Evolutionary conservation across 129 eudicot species (phyloP), one percentile per base, ranked within the genome.

Genomic region (Centrapalus pauciflorus): DNA sequence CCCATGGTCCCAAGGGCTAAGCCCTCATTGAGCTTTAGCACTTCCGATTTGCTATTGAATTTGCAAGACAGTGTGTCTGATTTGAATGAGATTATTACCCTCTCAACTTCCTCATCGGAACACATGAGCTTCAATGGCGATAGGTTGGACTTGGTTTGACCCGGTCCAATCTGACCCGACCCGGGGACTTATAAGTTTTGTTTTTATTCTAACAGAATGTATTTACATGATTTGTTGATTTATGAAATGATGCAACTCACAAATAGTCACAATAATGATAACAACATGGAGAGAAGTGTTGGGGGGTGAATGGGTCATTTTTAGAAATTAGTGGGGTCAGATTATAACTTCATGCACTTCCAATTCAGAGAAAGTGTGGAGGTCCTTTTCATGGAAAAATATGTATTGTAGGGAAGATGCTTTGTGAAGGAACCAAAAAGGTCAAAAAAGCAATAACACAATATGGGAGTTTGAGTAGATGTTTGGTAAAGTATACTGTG

Each of bases 31-130:
- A 91, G 84, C 72, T 84, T 86, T 20, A 86, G 86, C 65, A 90
- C 97, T 4, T 83, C 91, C 11, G 81, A 86, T 61, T 80, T 90
- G 46, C 26, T 90, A 9, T 12, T 81, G 64, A 90, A 64, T 51
- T 78, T 90, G 80, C 97, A 90, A 65, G 97, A 90, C 27, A 90
- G 95, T 62, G 95, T 84, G 13, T 90, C 97, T 48, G 96, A 89
- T 66, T 64, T 77, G 76, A 89, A 89, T 75, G 97, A 67, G 17
- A 51, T 89, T 81, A 62, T 90, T 34, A 56, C 88, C 32, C 85
- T 66, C 51, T 75, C 79, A 32, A 57, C 73, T 14, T 82, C 96
- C 52, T 89, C 96, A 46, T 85, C 96, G 7, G 92, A 85, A 40
- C 32, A 19, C 9, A n/a, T n/a, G n/a, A 75, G 88, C 75, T 76